Evolutionary conservation across 2,329 filamentous ascomycete genomes (phyloP).

Genomic region (Aspergillus quadrilineatus): DNA sequence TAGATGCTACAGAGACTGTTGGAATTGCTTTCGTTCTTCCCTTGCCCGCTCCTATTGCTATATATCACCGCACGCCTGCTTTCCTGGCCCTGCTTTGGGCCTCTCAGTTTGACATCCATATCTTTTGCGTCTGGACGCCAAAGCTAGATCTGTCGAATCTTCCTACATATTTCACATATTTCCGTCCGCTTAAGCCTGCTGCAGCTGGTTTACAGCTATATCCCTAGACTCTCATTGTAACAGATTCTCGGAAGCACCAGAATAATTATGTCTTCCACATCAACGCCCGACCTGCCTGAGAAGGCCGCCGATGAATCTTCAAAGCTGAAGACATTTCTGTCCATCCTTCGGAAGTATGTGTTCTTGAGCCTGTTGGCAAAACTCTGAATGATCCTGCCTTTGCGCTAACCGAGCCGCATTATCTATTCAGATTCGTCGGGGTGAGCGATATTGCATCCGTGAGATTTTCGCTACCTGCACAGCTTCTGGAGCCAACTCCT

Average conservation of each 20-base stretch:
- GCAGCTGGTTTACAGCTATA: constrained; percentile 4
- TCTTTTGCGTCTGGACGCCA: constrained; percentile 11
- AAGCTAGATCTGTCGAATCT: constrained; percentile 2
- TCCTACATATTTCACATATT: not conserved
- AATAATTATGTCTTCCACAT: constrained; percentile 29
- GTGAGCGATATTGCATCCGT: constrained; percentile 94
- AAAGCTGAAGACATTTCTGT: constrained; percentile 84
- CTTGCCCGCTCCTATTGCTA: not conserved
- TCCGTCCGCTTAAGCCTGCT: not conserved
- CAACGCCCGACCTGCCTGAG: constrained; percentile 41
- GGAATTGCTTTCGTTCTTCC: not conserved
- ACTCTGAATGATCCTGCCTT: not conserved
- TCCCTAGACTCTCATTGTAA: not conserved
- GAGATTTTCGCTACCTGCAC: constrained; percentile 91
- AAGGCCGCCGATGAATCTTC: constrained; percentile 73
- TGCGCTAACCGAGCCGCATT: constrained; percentile 10
- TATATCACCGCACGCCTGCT: not conserved
- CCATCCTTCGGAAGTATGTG: constrained; percentile 77
- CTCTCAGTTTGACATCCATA: not conserved
- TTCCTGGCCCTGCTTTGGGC: not conserved
- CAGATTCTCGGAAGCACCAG: not conserved
- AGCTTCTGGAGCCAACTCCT: constrained; percentile 91
- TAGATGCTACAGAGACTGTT: not conserved
- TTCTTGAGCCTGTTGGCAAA: not conserved
- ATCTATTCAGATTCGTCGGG: constrained; percentile 74